A percentile compares a stretch with the other conserved stretches of the same genome.
Evolutionary conservation across 129 eudicot genomes (phyloP).

Genomic region (Silybum marianum): DNA sequence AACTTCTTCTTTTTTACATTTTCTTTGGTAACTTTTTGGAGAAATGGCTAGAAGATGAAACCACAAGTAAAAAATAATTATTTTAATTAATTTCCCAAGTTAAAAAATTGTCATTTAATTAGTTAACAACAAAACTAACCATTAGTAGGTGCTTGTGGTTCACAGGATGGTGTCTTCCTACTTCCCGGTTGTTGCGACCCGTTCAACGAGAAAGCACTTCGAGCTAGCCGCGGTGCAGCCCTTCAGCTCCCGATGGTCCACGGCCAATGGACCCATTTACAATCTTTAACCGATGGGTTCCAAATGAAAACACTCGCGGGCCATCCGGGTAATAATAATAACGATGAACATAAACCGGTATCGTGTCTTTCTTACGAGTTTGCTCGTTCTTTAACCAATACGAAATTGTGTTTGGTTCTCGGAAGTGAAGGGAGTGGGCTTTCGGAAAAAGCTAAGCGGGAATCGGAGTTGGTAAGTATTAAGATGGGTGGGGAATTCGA

Average conservation of each 20-base stretch:
- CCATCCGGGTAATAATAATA: constrained; percentile 45
- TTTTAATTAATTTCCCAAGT: too few relatives aligned
- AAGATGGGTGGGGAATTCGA: constrained; percentile 77
- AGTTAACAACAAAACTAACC: neutral
- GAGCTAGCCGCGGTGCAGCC: constrained; percentile 93
- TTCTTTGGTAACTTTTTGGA: too few relatives aligned
- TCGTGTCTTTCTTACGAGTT: constrained; percentile 52
- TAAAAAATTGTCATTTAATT: too few relatives aligned
- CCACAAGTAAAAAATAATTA: too few relatives aligned
- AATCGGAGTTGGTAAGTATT: constrained; percentile 65
- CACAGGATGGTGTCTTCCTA: constrained; percentile 81
- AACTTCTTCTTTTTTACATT: too few relatives aligned
- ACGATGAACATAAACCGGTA: constrained; percentile 32
- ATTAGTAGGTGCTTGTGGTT: neutral
- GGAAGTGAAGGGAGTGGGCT: constrained; percentile 93
- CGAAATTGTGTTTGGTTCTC: constrained; percentile 68
- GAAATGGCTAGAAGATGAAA: too few relatives aligned
- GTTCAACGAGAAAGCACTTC: constrained; percentile 85
- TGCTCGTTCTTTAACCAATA: constrained; percentile 54
- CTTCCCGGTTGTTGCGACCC: constrained; percentile 97
- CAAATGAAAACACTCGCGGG: constrained; percentile 75
- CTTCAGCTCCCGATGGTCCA: constrained; percentile 83
- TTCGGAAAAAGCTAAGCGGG: constrained; percentile 47
- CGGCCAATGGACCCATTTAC: constrained; percentile 66
- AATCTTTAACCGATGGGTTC: constrained; percentile 39